Evolutionary conservation across 2,329 filamentous ascomycete genomes (phyloP), one percentile per base, ranked within the genome.

Genomic region (Colletotrichum orchidophilum): DNA sequence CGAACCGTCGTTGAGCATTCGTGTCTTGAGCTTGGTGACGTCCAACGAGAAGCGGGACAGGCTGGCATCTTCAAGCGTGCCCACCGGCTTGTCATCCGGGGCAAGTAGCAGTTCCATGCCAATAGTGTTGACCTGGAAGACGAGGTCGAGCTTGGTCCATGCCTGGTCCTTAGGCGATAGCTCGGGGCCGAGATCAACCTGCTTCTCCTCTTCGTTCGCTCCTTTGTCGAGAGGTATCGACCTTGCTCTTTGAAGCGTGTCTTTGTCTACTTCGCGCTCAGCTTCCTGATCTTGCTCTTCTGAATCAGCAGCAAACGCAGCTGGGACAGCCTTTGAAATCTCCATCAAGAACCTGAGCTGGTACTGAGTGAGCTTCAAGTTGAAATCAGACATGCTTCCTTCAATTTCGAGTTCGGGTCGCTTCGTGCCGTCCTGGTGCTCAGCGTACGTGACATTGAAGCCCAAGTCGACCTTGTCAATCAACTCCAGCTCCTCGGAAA

Each of bases 401-500:
- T 96, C 92, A 24, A 99, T 91, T 81, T 98, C 96, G 60, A 95
- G 92, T 77, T 99, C 96, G 0, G 96, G 96, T 49, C 96, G 89
- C 77, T 96, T 92, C 63, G 88, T 86, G 15, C 93, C 93, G 35
- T 89, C 81, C 75, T 90, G 91, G 78, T 99, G 96, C 78, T 98
- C 96, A 1, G 95, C 90, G 81, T 98, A 96, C 2, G 93, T 97
- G 74, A 99, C 92, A 72, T 93, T 94, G 83, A 99, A 98, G 58
- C 93, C 94, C 27, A 99, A 85, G 79, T 99, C 96, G 13, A 99
- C 95, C 76, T 98, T 95, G 77, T 99, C 95, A 75, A 99, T 97
- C 85, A 99, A 93, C 79, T 99, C 94, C 8, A 99, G 86, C 79
- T 97, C 95, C 80, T 99, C 96, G 0, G 90, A 90, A 67, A 88